Conservation (phyloP, 2,329 filamentous ascomycete genomes). For the Alternaria sp. region DNA sequence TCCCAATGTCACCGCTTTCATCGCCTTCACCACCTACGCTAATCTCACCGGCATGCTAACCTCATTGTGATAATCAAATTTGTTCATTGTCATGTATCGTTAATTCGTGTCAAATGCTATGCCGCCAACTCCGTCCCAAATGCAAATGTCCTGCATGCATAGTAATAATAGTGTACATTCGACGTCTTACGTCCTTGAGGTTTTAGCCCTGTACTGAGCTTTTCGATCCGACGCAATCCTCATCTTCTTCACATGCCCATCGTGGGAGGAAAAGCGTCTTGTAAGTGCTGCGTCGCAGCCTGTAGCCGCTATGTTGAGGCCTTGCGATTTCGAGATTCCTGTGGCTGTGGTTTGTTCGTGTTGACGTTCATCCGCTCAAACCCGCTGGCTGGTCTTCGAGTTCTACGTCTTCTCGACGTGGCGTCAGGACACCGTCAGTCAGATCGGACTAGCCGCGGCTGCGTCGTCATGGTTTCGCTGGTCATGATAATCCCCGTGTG, state of each 20-base stretch:
- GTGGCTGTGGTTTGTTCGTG: neutral
- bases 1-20: neutral
- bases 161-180: slow-evolving; percentile 2
- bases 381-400: neutral
- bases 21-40: neutral
- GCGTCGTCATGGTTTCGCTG: neutral
- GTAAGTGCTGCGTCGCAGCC: neutral
- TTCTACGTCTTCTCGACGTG: neutral
- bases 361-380: too few relatives aligned
- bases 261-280: neutral
- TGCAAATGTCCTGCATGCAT: slow-evolving; percentile 8
- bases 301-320: neutral
- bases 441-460: neutral
- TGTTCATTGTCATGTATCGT: slow-evolving; percentile 4
- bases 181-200: neutral
- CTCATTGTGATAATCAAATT: neutral
- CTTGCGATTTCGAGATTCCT: neutral
- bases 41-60: neutral
- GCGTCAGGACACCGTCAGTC: neutral
- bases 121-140: neutral
- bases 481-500: neutral
- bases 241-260: neutral
- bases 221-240: neutral
- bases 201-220: neutral
- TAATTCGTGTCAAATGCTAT: neutral